These are phyloP conservation scores for Coccomyxa sp. DNA, from an alignment of 139 green algal genomes.

Conservation along the genomic window DNA sequence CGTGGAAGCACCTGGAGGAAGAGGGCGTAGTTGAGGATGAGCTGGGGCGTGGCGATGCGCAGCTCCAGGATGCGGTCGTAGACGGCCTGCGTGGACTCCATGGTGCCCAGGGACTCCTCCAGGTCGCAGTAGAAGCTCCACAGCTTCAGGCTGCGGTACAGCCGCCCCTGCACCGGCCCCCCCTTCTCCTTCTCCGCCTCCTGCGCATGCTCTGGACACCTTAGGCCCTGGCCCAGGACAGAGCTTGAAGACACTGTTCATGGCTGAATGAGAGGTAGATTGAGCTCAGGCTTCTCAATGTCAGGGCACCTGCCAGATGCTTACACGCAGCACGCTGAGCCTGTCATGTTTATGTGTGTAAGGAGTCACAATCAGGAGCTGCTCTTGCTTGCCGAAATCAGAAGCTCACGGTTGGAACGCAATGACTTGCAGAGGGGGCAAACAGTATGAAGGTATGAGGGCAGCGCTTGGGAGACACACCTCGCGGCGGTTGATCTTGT, in stretches of 20 bases:
- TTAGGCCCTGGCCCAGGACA: neutral
- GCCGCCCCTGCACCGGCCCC: conserved; percentile 72
- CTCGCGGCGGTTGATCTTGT: conserved; percentile 12
- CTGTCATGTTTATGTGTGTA: no score
- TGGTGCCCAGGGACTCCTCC: conserved; percentile 90
- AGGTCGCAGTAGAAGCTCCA: conserved; percentile 91
- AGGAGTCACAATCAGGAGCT: no score
- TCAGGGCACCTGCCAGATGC: no score
- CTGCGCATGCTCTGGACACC: neutral
- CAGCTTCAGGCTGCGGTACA: conserved; percentile 77
- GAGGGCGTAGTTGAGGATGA: conserved; percentile 92
- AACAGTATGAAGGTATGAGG: neutral
- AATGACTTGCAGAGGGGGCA: no score
- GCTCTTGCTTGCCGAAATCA: no score
- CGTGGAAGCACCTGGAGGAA: conserved; percentile 65
- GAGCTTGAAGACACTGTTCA: no score
- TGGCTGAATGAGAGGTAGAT: no score
- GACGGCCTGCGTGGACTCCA: conserved; percentile 67
- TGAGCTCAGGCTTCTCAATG: no score
- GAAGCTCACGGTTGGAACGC: no score
- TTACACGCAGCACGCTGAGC: no score
- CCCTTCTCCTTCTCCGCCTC: conserved; percentile 46
- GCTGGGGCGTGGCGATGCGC: conserved; percentile 92
- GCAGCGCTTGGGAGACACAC: neutral
- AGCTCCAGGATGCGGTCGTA: conserved; percentile 92